phyloP scores from a whole-genome alignment of 208 protist species.

The Angomonas deanei region DNA sequence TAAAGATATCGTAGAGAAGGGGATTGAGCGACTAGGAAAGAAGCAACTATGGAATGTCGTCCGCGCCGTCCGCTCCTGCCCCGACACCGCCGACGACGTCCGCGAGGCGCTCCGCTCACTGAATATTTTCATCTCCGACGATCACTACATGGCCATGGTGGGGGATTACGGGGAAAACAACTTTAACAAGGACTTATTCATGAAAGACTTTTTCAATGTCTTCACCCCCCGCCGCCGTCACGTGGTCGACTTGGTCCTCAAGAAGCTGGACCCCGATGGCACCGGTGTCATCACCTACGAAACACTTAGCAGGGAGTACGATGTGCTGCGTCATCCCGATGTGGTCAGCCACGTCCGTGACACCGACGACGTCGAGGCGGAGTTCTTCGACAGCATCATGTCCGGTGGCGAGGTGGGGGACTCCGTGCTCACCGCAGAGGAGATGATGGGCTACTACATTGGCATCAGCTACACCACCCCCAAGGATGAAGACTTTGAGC shows the following conservation, averaged over 20 bases:
- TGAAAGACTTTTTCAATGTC: slow-evolving; percentile 29
- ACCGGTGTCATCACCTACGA: slow-evolving; percentile 40
- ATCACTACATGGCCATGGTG: slow-evolving; percentile 34
- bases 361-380: slow-evolving; percentile 33
- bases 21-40: slow-evolving; percentile 50
- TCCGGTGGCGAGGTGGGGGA: slow-evolving; percentile 14
- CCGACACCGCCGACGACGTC: slow-evolving; percentile 21
- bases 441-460: slow-evolving; percentile 60
- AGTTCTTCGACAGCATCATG: slow-evolving; percentile 55
- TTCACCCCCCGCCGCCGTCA: slow-evolving; percentile 56
- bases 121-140: slow-evolving; percentile 62
- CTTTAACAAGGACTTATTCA: slow-evolving; percentile 19
- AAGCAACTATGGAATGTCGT: slow-evolving; percentile 68
- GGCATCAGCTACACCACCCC: slow-evolving; percentile 48
- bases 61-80: slow-evolving; percentile 19
- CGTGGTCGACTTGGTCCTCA: slow-evolving; percentile 54
- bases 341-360: slow-evolving; percentile 34
- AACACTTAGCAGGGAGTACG: slow-evolving; percentile 46
- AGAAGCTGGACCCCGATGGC: slow-evolving; percentile 41
- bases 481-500: slow-evolving; percentile 73
- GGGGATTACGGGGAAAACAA: slow-evolving; percentile 13
- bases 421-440: slow-evolving; percentile 36
- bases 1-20: slow-evolving; percentile 41
- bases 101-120: slow-evolving; percentile 61
- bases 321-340: slow-evolving; percentile 69